Evolutionary conservation across 139 green algal species (phyloP).

Genomic region (Chlamydomonas incerta): DNA sequence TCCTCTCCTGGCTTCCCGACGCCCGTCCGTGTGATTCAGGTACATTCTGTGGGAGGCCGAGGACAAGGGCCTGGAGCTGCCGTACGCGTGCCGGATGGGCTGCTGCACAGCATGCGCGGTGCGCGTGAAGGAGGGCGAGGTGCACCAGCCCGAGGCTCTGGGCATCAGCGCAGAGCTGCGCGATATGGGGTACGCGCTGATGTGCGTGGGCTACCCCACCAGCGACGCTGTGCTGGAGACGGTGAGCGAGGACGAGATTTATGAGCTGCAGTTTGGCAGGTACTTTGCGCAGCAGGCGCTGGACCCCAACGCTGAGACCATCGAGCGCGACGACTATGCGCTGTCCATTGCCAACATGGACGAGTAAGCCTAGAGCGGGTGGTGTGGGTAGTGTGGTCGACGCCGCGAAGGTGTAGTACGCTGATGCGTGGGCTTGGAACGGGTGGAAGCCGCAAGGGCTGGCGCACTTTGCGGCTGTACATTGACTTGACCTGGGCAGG

Average conservation of each 20-base stretch:
- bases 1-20: too few relatives aligned
- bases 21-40: too few relatives aligned
- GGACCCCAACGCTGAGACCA: constrained; percentile 65
- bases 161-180: constrained; percentile 80
- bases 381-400: too few relatives aligned
- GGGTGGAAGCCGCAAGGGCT: too few relatives aligned
- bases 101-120: constrained; percentile 98
- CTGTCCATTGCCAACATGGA: constrained; percentile 90
- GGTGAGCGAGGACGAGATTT: constrained; percentile 95
- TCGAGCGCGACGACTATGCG: constrained; percentile 93
- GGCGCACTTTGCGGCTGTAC: too few relatives aligned
- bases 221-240: constrained; percentile 70
- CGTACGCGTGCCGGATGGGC: constrained; percentile 96
- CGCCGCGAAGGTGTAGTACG: too few relatives aligned
- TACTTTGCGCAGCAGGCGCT: constrained; percentile 80
- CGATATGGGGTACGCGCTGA: constrained; percentile 91
- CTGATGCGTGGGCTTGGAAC: too few relatives aligned
- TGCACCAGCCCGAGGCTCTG: constrained; percentile 81
- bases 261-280: constrained; percentile 95
- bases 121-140: constrained; percentile 76
- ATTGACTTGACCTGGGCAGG: too few relatives aligned
- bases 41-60: constrained; percentile 97
- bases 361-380: too few relatives aligned
- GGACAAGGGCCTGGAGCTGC: constrained; percentile 90
- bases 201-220: constrained; percentile 91